These are phyloP conservation scores for Pyrenochaeta sp. DNA, from an alignment of 2,329 filamentous ascomycete genomes.

Conservation along the genomic window DNA sequence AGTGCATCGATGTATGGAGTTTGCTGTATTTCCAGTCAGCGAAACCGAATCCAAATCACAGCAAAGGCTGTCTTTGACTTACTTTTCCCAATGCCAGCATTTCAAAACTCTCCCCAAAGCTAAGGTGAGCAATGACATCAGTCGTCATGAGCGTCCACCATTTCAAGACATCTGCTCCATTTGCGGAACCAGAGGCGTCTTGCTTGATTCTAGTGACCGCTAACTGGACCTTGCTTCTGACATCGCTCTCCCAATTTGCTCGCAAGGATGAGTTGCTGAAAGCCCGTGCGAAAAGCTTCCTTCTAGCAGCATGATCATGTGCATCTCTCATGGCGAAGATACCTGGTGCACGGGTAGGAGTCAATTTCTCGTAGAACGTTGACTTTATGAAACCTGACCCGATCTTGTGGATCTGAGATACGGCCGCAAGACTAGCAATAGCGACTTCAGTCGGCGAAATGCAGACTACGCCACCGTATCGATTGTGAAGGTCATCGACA, in stretches of 20 bases:
- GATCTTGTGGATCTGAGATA: constrained; percentile 40
- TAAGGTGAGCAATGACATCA: constrained; percentile 48
- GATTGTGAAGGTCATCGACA: constrained; percentile 47
- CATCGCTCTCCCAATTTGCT: constrained; percentile 46
- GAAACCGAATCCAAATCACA: neutral
- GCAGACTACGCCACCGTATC: constrained; percentile 37
- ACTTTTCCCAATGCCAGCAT: constrained; percentile 49
- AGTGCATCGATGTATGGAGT: constrained; percentile 39
- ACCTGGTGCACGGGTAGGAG: constrained; percentile 32
- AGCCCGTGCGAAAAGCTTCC: constrained; percentile 46
- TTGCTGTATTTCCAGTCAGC: constrained; percentile 13
- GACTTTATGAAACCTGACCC: constrained; percentile 53
- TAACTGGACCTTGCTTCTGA: constrained; percentile 42
- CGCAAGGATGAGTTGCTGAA: constrained; percentile 47
- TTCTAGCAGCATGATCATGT: constrained; percentile 42
- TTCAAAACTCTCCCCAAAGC: constrained; percentile 50
- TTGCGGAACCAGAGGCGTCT: constrained; percentile 18
- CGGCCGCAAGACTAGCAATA: constrained; percentile 25
- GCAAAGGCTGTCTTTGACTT: constrained; percentile 6
- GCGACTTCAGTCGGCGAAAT: constrained; percentile 33
- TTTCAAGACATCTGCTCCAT: constrained; percentile 45
- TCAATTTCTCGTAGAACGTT: constrained; percentile 46
- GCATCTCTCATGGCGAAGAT: constrained; percentile 50
- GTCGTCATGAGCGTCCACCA: constrained; percentile 51
- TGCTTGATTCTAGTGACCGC: constrained; percentile 42